phyloP scores from a whole-genome alignment of 2,329 filamentous ascomycete species.

The Exserohilum rostratum region DNA sequence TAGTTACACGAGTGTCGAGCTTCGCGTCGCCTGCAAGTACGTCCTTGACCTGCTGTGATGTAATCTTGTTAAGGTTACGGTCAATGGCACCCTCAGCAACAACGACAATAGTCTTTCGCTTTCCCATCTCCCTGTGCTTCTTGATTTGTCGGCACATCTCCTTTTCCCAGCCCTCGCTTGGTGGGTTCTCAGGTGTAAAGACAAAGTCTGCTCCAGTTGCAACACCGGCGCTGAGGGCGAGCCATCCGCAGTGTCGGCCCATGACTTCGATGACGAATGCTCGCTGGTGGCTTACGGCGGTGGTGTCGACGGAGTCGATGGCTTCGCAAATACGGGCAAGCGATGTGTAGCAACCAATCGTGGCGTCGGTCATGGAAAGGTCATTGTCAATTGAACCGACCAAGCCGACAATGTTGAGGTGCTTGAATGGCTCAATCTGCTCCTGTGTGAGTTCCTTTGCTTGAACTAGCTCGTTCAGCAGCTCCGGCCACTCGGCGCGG shows the following conservation, averaged over 20 bases:
- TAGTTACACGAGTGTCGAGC: slow-evolving; percentile 92
- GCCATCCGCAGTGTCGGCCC: slow-evolving; percentile 97
- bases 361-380: slow-evolving; percentile 94
- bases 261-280: slow-evolving; percentile 97
- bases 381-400: slow-evolving; percentile 99
- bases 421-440: slow-evolving; percentile 76
- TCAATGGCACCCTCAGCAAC: slow-evolving; percentile 86
- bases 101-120: slow-evolving; percentile 97
- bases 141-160: slow-evolving; percentile 38
- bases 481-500: slow-evolving; percentile 85
- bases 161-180: slow-evolving; percentile 80
- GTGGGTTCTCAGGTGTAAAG: slow-evolving; percentile 94
- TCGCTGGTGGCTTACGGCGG: slow-evolving; percentile 89
- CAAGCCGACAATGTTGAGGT: slow-evolving; percentile 94
- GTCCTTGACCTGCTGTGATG: slow-evolving; percentile 79
- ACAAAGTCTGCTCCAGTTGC: slow-evolving; percentile 95
- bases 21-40: slow-evolving; percentile 81
- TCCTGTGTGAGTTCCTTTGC: slow-evolving; percentile 72
- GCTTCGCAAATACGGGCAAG: slow-evolving; percentile 92
- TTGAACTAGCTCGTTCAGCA: slow-evolving; percentile 82
- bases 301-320: slow-evolving; percentile 96
- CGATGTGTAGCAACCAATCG: slow-evolving; percentile 95
- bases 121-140: slow-evolving; percentile 84
- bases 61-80: slow-evolving; percentile 80
- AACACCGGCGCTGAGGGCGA: slow-evolving; percentile 94